Base-by-base conservation (phyloP, 495 filamentous ascomycete genomes). In the Astrothelium subdiscretum region DNA sequence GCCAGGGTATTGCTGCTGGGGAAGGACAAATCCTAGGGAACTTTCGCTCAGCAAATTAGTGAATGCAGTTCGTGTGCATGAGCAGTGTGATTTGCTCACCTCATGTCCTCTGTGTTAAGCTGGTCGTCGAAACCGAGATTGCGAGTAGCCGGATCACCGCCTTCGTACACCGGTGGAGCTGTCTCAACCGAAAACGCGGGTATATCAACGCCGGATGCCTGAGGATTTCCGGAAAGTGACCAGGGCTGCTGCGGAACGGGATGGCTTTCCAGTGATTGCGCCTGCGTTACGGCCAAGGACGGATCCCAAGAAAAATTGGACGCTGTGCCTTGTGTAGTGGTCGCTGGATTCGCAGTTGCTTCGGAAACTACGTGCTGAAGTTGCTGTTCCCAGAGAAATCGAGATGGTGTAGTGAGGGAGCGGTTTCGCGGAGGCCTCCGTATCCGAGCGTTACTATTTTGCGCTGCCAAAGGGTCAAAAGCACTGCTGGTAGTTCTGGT, bases 391-490 rank as follows among this genome's bases (percentile, higher is more conserved):
- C 20, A 54, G 20, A 54, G 20, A 54, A 54, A 24, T 54, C 48
- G 48, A 20, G 48, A 27, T 54, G 48, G 48, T 29, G 48, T 54
- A 8, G 48, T 54, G 8, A 54, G 29, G 6, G 48, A 54, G 48
- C 48, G 48, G 29, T 54, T 54, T 20, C 48, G 48, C 8, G 48
- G 48, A 4, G 48, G 48, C 24, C 48, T 54, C 29, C 48, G 48
- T 27, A 54, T 54, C 5, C 48, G 48, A 54, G 48, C 48, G 48
- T 29, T 54, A 29, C 22, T 29, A 24, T 20, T 54, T 15, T 54
- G 48, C 48, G 48, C 48, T 54, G 48, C 20, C 24, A 54, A 54
- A 54, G 48, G 48, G n/a, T 54, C 48, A 29, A 54, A 54, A 54
- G 48, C 2, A 29, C 24, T 29, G 29, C 48, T 54, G 48, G 12